Conservation (phyloP, 1,139 yeast species). For the Protomyces inouyei region DNA sequence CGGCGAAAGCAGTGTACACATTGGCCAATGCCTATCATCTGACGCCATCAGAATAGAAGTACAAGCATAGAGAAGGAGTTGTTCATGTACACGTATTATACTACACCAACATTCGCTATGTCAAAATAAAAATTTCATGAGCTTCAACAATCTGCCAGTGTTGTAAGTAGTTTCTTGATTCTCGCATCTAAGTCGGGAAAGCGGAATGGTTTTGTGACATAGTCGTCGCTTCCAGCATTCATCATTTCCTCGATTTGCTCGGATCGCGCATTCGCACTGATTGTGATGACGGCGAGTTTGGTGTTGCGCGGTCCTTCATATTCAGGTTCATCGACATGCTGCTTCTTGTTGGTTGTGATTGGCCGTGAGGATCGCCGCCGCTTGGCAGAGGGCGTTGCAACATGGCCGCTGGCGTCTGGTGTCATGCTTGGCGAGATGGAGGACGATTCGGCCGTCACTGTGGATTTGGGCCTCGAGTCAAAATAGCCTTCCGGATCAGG, state of each 20-base stretch:
- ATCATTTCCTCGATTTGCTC: constrained; percentile 23
- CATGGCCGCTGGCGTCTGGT: background rate
- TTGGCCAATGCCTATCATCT: background rate
- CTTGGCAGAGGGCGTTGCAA: background rate
- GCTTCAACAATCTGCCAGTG: background rate
- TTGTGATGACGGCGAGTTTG: constrained; percentile 8
- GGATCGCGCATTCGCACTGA: constrained; percentile 25
- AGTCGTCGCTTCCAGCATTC: constrained; percentile 25
- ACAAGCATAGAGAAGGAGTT: background rate
- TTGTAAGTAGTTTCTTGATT: constrained; percentile 2
- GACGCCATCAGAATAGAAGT: background rate
- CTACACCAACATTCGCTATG: too few relatives aligned
- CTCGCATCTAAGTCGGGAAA: constrained; percentile 8
- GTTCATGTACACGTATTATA: too few relatives aligned
- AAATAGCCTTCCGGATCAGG: background rate
- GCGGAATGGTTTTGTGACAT: constrained; percentile 25
- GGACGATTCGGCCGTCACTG: background rate
- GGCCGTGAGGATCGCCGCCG: background rate
- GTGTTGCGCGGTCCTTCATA: background rate
- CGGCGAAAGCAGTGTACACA: background rate
- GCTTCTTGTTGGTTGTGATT: background rate
- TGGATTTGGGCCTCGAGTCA: background rate
- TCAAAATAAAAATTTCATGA: too few relatives aligned
- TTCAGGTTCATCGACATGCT: background rate
- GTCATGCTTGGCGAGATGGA: background rate